Percentiles rank a stretch among this genome's conserved stretches.
These are phyloP conservation scores for Apiospora phragmitis DNA, from an alignment of 2,329 filamentous ascomycete species.

Conservation along the genomic window DNA sequence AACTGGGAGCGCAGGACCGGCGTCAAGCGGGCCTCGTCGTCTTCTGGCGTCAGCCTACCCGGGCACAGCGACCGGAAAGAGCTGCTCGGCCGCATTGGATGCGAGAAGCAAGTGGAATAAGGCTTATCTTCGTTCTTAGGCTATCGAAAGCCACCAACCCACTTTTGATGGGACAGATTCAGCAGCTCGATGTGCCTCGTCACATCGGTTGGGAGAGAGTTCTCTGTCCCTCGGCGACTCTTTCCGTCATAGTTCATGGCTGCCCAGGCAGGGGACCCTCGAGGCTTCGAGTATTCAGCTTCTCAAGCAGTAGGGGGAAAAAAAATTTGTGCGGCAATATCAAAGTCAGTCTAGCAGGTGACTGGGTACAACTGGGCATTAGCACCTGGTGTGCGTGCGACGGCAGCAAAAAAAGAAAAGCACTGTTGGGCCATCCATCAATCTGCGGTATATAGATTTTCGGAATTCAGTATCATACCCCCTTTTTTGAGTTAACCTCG, in stretches of 20 bases:
- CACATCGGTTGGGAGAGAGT: background rate
- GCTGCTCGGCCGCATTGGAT: constrained; percentile 78
- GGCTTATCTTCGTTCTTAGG: background rate
- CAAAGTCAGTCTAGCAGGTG: background rate
- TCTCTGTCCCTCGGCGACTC: background rate
- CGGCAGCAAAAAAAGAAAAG: background rate
- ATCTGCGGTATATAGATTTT: constrained; percentile 10
- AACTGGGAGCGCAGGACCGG: constrained; percentile 60
- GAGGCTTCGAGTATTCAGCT: background rate
- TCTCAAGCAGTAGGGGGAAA: background rate
- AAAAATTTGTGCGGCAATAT: constrained; percentile 1
- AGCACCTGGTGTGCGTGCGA: background rate
- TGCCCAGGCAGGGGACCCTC: background rate
- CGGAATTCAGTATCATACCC: constrained; percentile 11
- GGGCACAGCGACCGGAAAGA: constrained; percentile 78
- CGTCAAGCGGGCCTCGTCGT: constrained; percentile 52
- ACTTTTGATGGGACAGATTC: background rate
- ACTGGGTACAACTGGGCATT: background rate
- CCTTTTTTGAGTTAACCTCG: background rate
- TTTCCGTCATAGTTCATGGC: background rate
- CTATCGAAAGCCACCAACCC: background rate
- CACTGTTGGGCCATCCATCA: background rate
- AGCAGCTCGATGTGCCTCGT: background rate
- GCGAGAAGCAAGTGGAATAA: constrained; percentile 70
- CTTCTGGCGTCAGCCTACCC: constrained; percentile 65